Percentiles rank a stretch among this genome's conserved stretches.
phyloP scores from a whole-genome alignment of 768 basidiomycete species.

The Lactifluus piperatus region DNA sequence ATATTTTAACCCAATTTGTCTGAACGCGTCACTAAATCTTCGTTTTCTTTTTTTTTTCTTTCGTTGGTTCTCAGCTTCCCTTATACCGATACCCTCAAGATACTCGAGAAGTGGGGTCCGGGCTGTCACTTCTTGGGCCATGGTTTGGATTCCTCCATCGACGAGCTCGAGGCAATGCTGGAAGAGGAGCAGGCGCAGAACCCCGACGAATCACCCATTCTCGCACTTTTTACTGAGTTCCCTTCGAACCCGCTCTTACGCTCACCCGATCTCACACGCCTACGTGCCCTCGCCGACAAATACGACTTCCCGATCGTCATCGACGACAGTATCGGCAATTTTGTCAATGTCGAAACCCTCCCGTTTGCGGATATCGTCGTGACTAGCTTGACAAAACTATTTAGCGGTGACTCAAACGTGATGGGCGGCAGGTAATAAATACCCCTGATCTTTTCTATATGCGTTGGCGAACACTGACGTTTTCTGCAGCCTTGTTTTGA shows the following conservation, averaged over 20 bases:
- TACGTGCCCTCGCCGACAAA: constrained; percentile 77
- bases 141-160: constrained; percentile 69
- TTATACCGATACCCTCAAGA: constrained; percentile 91
- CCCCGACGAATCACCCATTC: constrained; percentile 47
- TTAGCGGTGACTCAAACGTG: constrained; percentile 89
- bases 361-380: constrained; percentile 84
- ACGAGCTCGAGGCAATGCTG: constrained; percentile 58
- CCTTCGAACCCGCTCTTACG: constrained; percentile 92
- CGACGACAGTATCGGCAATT: constrained; percentile 93
- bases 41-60: neutral
- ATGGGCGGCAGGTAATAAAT: constrained; percentile 91
- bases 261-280: constrained; percentile 65
- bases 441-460: neutral
- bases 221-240: constrained; percentile 87
- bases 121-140: constrained; percentile 85
- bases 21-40: neutral
- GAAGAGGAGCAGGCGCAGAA: constrained; percentile 33
- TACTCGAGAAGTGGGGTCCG: constrained; percentile 93
- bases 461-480: neutral
- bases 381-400: constrained; percentile 89
- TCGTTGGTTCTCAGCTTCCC: constrained; percentile 59
- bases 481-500: constrained; percentile 66
- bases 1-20: neutral
- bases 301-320: constrained; percentile 83
- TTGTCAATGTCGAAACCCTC: constrained; percentile 85